Evolutionary conservation across 1,284 basidiomycete genomes (phyloP).

Genomic region (Cutaneotrichosporon cutaneum): DNA sequence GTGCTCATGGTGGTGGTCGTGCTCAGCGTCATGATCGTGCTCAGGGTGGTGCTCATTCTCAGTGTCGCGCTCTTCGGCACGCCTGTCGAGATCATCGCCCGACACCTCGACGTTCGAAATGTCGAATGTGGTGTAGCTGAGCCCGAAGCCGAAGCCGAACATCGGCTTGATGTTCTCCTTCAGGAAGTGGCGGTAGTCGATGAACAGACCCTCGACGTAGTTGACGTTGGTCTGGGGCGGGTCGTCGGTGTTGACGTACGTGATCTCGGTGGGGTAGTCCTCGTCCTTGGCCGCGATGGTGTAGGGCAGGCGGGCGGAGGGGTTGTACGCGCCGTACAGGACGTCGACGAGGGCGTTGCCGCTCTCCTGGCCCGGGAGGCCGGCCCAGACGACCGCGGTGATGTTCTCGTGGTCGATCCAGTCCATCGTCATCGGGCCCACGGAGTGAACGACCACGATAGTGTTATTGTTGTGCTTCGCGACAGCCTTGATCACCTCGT

Average conservation of each 20-base stretch:
- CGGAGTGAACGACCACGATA: conserved; percentile 74
- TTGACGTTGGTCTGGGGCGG: conserved; percentile 57
- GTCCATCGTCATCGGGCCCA: conserved; percentile 71
- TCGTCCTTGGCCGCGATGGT: conserved; percentile 67
- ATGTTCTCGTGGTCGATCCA: conserved; percentile 68
- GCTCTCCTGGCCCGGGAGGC: conserved; percentile 66
- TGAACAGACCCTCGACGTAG: conserved; percentile 69
- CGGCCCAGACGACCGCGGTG: conserved; percentile 59
- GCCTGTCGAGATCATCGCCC: background rate
- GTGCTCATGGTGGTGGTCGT: background rate
- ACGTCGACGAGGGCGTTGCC: conserved; percentile 72
- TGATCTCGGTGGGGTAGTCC: conserved; percentile 63
- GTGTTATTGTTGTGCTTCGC: conserved; percentile 63
- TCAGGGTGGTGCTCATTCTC: too few species aligned
- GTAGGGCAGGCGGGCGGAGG: conserved; percentile 73
- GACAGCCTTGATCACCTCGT: conserved; percentile 53
- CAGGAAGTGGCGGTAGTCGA: conserved; percentile 78
- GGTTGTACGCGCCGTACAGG: conserved; percentile 61
- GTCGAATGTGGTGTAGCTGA: conserved; percentile 77
- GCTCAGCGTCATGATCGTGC: too few species aligned
- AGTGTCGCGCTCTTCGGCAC: too few species aligned
- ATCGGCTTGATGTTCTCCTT: conserved; percentile 62
- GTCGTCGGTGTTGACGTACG: conserved; percentile 55
- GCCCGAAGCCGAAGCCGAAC: conserved; percentile 76
- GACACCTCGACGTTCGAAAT: conserved; percentile 50